Conservation (phyloP, 1,284 basidiomycete species). For the Wallemia hederae region DNA sequence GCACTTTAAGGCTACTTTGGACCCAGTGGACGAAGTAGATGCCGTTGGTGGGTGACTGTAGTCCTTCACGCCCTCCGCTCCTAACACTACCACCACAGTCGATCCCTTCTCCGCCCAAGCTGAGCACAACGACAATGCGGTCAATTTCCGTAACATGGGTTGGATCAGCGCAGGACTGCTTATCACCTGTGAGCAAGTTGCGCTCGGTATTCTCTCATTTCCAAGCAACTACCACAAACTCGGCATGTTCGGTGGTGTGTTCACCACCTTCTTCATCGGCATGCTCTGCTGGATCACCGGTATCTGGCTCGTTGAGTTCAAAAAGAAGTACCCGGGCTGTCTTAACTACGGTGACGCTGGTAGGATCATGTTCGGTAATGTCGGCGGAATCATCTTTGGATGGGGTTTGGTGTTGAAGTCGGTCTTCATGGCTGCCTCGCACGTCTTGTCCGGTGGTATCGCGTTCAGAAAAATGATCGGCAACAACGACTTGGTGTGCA, state of each 20-base stretch:
- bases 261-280: constrained; percentile 11
- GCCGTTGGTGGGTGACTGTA: background rate
- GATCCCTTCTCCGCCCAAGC: constrained; percentile 11
- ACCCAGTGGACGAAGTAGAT: background rate
- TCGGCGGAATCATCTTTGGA: constrained; percentile 11
- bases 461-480: constrained; percentile 11
- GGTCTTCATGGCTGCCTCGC: constrained; percentile 14
- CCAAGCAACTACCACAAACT: constrained; percentile 13
- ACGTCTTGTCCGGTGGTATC: constrained; percentile 13
- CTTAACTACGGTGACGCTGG: constrained; percentile 15
- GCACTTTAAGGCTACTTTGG: background rate
- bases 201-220: constrained; percentile 14
- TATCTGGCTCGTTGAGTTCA: constrained; percentile 16
- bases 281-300: constrained; percentile 12
- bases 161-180: constrained; percentile 14
- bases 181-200: constrained; percentile 14
- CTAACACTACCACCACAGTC: constrained; percentile 7
- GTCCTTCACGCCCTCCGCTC: background rate
- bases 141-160: constrained; percentile 15
- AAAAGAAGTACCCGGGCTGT: constrained; percentile 13
- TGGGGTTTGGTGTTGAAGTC: constrained; percentile 12
- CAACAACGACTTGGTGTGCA: constrained; percentile 12
- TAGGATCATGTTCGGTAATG: constrained; percentile 13
- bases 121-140: constrained; percentile 9
- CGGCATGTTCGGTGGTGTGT: constrained; percentile 13